Base-by-base conservation (phyloP, 371 early-diverging fungal genomes). In the Apophysomyces ossiformis region DNA sequence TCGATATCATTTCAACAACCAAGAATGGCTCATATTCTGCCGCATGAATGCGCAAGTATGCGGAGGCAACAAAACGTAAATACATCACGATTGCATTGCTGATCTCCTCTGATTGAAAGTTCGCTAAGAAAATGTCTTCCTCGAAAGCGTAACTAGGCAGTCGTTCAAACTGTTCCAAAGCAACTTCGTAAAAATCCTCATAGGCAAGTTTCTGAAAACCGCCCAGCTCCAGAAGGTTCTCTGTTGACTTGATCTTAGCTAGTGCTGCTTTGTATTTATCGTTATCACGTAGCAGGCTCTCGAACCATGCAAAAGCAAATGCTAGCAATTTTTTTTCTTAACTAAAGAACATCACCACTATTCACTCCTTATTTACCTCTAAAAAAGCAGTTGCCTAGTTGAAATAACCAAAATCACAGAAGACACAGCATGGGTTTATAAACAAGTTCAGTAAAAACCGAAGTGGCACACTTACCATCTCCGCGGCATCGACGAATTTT, bases 1-100 rank as follows among this genome's bases (percentile, higher is more conserved):
- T 89, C 1, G 80, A 85, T 5, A 81, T 74, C 72, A 82, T 76
- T 38, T 85, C 89, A 64, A 77, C 85, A 16, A 84, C 81, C 11
- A 90, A 60, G 50, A 90, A 92, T 0, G 90, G 90, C 45, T 82
- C 82, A 68, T 89, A 91, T 58, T 90, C 89, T 6, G 87, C 87
- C 45, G 81, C 67, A 68, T 90, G 84, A 7, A 79, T 69, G 67
- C 88, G 86, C 37, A 92, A 72, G 70, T 83, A 89, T 0, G 90
- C 92, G 2, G 90, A 88, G 8, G 89, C 79, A 21, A 90, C 72
- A 58, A 90, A 82, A 11, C 92, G 84, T 26, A 90, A 73, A 64
- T 86, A 83, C 79, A 87, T 87, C 6, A 92, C 89, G 67, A 90
- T 86, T 9, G 86, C 80, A 69, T 92, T 92, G 38, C 87, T 85